These are phyloP conservation scores for Pseudogymnoascus sp. DNA, from an alignment of 2,329 filamentous ascomycete species.

Conservation along the genomic window DNA sequence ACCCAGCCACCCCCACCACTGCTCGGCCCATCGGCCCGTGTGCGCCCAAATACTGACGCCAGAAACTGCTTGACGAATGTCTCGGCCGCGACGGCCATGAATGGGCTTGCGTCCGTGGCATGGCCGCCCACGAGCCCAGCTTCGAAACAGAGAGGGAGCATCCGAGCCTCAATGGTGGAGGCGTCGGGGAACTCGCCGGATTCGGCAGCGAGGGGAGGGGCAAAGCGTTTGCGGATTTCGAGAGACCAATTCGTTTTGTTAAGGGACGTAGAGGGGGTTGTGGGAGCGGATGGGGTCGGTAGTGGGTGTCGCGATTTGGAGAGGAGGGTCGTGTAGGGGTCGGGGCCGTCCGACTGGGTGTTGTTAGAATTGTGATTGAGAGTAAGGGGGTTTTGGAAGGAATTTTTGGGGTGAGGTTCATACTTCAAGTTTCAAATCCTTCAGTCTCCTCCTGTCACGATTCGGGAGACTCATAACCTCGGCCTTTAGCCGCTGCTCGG, in stretches of 20 bases:
- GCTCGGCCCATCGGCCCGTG: constrained; percentile 55
- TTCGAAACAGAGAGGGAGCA: constrained; percentile 62
- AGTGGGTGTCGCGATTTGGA: not conserved
- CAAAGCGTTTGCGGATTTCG: constrained; percentile 58
- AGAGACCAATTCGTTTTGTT: constrained; percentile 48
- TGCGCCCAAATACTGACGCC: constrained; percentile 54
- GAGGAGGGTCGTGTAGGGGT: constrained; percentile 23
- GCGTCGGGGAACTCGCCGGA: constrained; percentile 62
- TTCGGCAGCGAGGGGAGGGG: constrained; percentile 55
- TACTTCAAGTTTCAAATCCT: constrained; percentile 54
- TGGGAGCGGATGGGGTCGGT: not conserved
- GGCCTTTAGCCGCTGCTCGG: constrained; percentile 56
- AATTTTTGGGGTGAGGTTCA: constrained; percentile 21
- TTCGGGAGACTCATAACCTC: constrained; percentile 64
- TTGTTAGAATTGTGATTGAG: not conserved
- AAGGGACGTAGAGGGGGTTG: not conserved
- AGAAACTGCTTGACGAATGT: constrained; percentile 59
- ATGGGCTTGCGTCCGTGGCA: constrained; percentile 49
- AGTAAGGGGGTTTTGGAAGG: not conserved
- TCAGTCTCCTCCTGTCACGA: constrained; percentile 56
- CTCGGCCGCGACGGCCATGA: constrained; percentile 57
- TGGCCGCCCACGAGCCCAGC: constrained; percentile 53
- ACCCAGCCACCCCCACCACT: constrained; percentile 61
- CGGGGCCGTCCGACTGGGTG: constrained; percentile 24
- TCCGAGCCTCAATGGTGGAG: constrained; percentile 52